A percentile compares a stretch with the other conserved stretches of the same genome.
Evolutionary conservation across 2,329 filamentous ascomycete genomes (phyloP).

Genomic region (Paecilomyces niveus): DNA sequence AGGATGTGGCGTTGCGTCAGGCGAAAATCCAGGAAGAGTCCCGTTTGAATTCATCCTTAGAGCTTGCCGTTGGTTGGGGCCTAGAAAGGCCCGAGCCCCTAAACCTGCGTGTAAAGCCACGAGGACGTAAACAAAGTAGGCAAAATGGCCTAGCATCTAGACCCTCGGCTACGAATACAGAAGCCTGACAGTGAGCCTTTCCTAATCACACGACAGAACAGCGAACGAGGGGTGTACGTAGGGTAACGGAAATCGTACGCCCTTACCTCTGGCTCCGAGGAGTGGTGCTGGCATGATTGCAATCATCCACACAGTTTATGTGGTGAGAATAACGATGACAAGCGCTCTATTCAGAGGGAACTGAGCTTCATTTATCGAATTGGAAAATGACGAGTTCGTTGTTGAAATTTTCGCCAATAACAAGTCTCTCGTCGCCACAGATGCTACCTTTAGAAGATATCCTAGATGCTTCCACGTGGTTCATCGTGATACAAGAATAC

Average conservation of each 20-base stretch:
- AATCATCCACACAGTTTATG: not conserved
- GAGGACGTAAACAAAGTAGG: not conserved
- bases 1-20: not conserved
- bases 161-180: too few relatives aligned
- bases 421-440: slow-evolving; percentile 53
- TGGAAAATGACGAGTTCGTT: slow-evolving; percentile 47
- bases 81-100: not conserved
- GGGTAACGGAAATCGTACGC: not conserved
- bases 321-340: not conserved
- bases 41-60: not conserved
- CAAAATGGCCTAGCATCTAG: not conserved
- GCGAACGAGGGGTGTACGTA: too few relatives aligned
- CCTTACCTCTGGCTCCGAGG: not conserved
- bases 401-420: slow-evolving; percentile 52
- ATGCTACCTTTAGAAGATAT: slow-evolving; percentile 49
- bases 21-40: not conserved
- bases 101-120: not conserved
- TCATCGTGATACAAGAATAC: slow-evolving; percentile 14
- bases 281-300: not conserved
- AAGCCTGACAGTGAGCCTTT: too few relatives aligned
- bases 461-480: slow-evolving; percentile 37
- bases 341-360: not conserved
- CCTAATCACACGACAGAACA: not conserved
- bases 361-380: slow-evolving; percentile 35
- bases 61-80: not conserved